Base-by-base conservation (phyloP, 345 rosid genomes). In the Limnanthes douglasii region DNA sequence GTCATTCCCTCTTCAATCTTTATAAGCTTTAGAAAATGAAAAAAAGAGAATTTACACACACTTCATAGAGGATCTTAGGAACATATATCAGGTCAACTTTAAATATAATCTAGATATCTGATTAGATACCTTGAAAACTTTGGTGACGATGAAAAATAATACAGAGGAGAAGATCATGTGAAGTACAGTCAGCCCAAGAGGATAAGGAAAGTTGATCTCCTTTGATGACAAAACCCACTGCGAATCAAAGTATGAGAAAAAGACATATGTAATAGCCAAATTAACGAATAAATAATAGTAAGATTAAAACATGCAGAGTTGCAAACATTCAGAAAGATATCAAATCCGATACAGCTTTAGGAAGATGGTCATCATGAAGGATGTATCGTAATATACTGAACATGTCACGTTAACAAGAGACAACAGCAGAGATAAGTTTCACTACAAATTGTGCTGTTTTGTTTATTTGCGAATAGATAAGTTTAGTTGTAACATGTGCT, bases 211-310 rank as follows among this genome's bases (percentile, higher is more conserved):
- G 54, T 88, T 88, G 2, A 88, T 79, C 61, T 88, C 97, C 71
- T 79, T 79, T 11, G 97, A 88, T 48, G 97, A 88, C 63, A 88
- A 63, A 50, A 83, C 92, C 95, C 92, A 88, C 94, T 88, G 86
- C 81, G 62, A 3, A 11, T 33, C 23, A 43, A 53, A 43, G 39
- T 8, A 26, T 41, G 7, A 46, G 6, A 57, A 40, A 28, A 43
- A 3, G 37, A 41, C n/a, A n/a, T n/a, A n/a, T n/a, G n/a, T n/a
- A n/a, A n/a, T n/a, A n/a, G n/a, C n/a, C n/a, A n/a, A n/a, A n/a
- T n/a, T n/a, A n/a, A n/a, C n/a, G n/a, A n/a, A n/a, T n/a, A n/a
- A n/a, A n/a, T n/a, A n/a, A n/a, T n/a, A n/a, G n/a, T n/a, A n/a
- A n/a, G n/a, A n/a, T n/a, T n/a, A n/a, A n/a, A n/a, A n/a, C n/a